A percentile compares a stretch with the other conserved stretches of the same genome.
Conservation (phyloP, 495 filamentous ascomycete genomes). For the Aspergillus haitiensis region DNA sequence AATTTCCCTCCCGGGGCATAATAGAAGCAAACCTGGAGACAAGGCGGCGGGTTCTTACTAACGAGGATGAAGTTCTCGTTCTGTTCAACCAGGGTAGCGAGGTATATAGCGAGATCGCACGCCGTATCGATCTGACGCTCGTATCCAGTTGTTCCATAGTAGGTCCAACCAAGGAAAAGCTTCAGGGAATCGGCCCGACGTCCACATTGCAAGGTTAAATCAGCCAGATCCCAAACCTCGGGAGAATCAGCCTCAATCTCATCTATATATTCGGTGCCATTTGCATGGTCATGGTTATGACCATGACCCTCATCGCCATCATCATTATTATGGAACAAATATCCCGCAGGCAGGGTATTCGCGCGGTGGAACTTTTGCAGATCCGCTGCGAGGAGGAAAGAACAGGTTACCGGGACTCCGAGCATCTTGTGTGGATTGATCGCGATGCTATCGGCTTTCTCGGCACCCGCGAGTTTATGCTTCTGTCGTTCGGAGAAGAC, state of each 20-base stretch:
- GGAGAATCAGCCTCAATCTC: constrained; percentile 40
- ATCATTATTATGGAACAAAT: constrained; percentile 72
- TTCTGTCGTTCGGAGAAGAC: constrained; percentile 68
- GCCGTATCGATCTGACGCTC: constrained; percentile 64
- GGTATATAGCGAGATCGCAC: constrained; percentile 64
- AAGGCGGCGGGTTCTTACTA: constrained; percentile 75
- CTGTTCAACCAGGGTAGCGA: constrained; percentile 56
- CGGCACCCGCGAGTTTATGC: constrained; percentile 64
- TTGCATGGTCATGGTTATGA: constrained; percentile 3
- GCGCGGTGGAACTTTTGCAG: constrained; percentile 72
- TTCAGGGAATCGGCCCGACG: constrained; percentile 84
- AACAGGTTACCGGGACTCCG: constrained; percentile 85
- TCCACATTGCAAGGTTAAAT: constrained; percentile 90
- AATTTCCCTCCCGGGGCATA: constrained; percentile 62
- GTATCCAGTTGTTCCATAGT: constrained; percentile 72
- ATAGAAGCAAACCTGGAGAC: constrained; percentile 94
- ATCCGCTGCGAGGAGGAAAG: constrained; percentile 79
- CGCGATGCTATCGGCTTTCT: constrained; percentile 75
- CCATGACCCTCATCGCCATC: constrained; percentile 13
- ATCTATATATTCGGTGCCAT: constrained; percentile 19
- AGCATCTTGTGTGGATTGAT: constrained; percentile 98
- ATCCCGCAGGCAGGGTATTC: constrained; percentile 83
- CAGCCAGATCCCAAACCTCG: constrained; percentile 87
- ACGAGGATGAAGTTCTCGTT: constrained; percentile 66
- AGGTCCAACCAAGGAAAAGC: constrained; percentile 81